These are phyloP conservation scores for Capronia americana DNA, from an alignment of 2,329 filamentous ascomycete genomes.

Conservation along the genomic window DNA sequence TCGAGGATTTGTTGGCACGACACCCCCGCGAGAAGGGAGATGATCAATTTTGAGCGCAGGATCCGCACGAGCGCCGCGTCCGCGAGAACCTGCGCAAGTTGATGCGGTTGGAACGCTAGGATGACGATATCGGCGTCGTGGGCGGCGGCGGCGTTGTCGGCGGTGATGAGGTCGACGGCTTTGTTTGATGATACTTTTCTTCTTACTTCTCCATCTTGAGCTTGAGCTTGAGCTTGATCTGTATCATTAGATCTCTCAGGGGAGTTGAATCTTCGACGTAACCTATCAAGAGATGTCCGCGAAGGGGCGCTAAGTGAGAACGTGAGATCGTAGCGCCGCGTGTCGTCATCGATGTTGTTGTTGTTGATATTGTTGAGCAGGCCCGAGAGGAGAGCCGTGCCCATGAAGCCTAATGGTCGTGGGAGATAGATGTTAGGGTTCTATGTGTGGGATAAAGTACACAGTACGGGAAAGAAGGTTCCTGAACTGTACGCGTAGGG, in stretches of 20 bases:
- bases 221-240: no score
- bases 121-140: constrained; percentile 51
- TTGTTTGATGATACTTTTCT: no score
- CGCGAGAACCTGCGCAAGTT: constrained; percentile 49
- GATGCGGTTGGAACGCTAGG: constrained; percentile 56
- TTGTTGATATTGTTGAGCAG: constrained; percentile 13
- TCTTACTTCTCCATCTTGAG: no score
- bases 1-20: constrained; percentile 42
- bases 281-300: constrained; percentile 6
- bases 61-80: constrained; percentile 48
- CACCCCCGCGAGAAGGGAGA: constrained; percentile 60
- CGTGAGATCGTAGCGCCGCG: neutral
- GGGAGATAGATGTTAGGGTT: neutral
- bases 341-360: no score
- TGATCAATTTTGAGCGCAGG: constrained; percentile 54
- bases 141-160: constrained; percentile 20
- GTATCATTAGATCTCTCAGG: no score
- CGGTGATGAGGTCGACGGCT: constrained; percentile 21
- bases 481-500: no score
- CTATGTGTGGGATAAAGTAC: no score
- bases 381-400: constrained; percentile 19
- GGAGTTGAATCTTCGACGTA: constrained; percentile 2
- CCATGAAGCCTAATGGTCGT: constrained; percentile 20
- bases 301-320: constrained; percentile 22
- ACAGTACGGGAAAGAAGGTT: no score